Evolutionary conservation across 176 grass and related monocot genomes (phyloP).

Genomic region (Zea luxurians): DNA sequence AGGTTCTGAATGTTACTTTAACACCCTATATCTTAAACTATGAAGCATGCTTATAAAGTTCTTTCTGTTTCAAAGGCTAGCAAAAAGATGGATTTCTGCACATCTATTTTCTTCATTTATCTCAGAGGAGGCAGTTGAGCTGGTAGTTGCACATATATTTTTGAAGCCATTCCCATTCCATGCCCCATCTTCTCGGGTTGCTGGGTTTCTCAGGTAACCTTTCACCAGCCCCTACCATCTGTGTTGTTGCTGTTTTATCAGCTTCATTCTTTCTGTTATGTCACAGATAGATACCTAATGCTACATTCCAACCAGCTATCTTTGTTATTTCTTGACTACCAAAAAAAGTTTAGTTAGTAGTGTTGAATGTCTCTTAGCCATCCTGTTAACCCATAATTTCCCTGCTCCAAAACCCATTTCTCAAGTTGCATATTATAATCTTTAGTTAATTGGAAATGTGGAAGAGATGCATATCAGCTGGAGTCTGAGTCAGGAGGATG

Average conservation of each 20-base stretch:
- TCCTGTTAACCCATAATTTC: constrained; percentile 14
- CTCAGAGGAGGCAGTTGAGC: constrained; percentile 85
- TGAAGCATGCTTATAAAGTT: constrained; percentile 19
- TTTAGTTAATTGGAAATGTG: not conserved
- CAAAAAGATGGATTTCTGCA: constrained; percentile 90
- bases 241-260: constrained; percentile 11
- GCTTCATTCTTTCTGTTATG: constrained; percentile 16
- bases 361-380: not conserved
- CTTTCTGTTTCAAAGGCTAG: constrained; percentile 67
- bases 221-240: constrained; percentile 22
- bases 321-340: constrained; percentile 16
- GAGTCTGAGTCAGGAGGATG: not conserved
- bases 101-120: constrained; percentile 94
- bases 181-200: constrained; percentile 70
- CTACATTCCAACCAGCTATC: not conserved
- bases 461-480: not conserved
- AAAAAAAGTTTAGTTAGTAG: not conserved
- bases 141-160: constrained; percentile 88
- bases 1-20: constrained; percentile 14
- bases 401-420: constrained; percentile 10
- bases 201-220: constrained; percentile 86
- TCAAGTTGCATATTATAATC: not conserved
- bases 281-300: not conserved
- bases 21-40: constrained; percentile 27
- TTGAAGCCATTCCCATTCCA: constrained; percentile 86